A percentile compares a stretch with the other conserved stretches of the same genome.
Conservation (phyloP, 768 basidiomycete genomes). For the Hypholoma sublateritium region DNA sequence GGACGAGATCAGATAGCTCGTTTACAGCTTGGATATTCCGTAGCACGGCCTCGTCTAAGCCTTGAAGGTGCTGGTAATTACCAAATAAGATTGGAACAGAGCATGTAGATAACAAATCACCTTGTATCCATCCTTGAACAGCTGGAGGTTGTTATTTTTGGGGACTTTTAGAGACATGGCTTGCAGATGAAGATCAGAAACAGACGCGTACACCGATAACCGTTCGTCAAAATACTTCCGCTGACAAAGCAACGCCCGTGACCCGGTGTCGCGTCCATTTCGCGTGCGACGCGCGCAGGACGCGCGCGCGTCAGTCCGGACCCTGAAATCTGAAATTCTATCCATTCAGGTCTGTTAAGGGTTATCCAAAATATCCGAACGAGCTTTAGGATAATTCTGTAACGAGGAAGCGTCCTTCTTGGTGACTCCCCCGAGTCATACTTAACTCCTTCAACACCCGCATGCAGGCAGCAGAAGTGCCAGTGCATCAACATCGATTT, state of each 20-base stretch:
- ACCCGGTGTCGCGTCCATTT: neutral
- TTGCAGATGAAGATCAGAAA: conserved; percentile 17
- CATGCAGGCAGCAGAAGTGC: too few species aligned
- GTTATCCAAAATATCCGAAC: too few species aligned
- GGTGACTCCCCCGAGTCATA: too few species aligned
- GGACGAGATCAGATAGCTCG: conserved; percentile 91
- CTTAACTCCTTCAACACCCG: too few species aligned
- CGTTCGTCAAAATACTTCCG: conserved; percentile 10
- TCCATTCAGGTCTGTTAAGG: too few species aligned
- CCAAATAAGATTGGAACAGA: neutral
- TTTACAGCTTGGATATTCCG: conserved; percentile 96
- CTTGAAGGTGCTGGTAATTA: conserved; percentile 61
- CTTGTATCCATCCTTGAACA: conserved; percentile 99
- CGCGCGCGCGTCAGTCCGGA: too few species aligned
- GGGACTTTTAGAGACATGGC: conserved; percentile 93
- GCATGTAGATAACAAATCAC: conserved; percentile 32
- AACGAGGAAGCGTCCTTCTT: too few species aligned
- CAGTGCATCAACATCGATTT: too few species aligned
- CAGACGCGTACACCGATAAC: conserved; percentile 16
- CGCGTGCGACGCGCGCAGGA: neutral
- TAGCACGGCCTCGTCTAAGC: conserved; percentile 95
- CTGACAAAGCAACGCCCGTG: conserved; percentile 5
- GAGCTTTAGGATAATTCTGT: too few species aligned
- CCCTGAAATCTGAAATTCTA: too few species aligned
- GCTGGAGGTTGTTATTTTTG: conserved; percentile 81